Evolutionary conservation across 2,329 filamentous ascomycete genomes (phyloP).

Genomic region (Pseudogymnoascus sp.): DNA sequence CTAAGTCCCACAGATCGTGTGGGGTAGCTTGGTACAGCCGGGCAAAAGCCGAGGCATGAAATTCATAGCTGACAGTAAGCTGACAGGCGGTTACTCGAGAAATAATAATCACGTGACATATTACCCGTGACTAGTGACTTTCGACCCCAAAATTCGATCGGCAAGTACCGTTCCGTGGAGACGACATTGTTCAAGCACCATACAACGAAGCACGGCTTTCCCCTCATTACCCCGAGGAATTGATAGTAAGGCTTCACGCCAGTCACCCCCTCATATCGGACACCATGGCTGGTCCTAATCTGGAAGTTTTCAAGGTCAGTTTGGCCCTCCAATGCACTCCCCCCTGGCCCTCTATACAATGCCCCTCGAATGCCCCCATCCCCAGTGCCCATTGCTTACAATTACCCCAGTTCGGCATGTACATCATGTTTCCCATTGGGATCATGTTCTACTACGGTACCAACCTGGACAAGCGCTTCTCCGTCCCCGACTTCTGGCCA

Average conservation of each 20-base stretch:
- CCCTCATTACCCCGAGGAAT: not conserved
- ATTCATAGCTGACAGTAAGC: not conserved
- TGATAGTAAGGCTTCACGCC: conserved; percentile 5
- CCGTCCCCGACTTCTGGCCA: conserved; percentile 90
- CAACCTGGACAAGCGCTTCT: conserved; percentile 89
- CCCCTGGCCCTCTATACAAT: not conserved
- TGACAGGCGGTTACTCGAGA: not conserved
- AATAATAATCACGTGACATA: not conserved
- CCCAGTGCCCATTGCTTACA: not conserved
- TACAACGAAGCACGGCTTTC: not conserved
- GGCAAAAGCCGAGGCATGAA: conserved; percentile 4
- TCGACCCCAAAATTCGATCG: not conserved
- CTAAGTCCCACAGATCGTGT: not conserved
- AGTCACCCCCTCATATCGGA: not conserved
- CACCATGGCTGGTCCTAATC: conserved; percentile 71
- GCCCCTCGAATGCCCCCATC: conserved; percentile 6
- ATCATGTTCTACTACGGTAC: conserved; percentile 99
- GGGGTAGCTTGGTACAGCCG: conserved; percentile 2
- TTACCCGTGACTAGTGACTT: not conserved
- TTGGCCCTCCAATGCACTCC: not conserved
- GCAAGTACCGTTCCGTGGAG: conserved; percentile 3
- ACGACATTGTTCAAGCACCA: not conserved
- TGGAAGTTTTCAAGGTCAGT: conserved; percentile 88
- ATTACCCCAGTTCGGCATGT: conserved; percentile 79
- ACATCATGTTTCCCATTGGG: conserved; percentile 96